A percentile compares a stretch with the other conserved stretches of the same genome.
Evolutionary conservation across 768 basidiomycete species (phyloP).

Genomic region (Floccularia luteovirens): DNA sequence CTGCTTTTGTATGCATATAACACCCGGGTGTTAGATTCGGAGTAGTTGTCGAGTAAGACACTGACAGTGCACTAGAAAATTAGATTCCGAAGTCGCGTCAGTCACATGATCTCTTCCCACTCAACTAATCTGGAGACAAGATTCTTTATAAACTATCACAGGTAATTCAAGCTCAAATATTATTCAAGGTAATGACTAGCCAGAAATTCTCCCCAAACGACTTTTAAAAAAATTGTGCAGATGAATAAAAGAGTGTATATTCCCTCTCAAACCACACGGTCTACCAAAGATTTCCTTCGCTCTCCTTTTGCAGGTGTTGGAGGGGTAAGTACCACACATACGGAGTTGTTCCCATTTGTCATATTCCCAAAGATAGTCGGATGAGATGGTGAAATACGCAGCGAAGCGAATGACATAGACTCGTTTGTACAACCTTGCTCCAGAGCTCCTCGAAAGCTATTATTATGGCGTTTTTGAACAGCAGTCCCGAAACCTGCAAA

Average conservation of each 20-base stretch:
- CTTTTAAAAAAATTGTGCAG: too few species aligned
- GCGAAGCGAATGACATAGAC: background rate
- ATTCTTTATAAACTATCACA: too few species aligned
- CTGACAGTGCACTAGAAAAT: too few species aligned
- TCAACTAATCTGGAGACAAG: too few species aligned
- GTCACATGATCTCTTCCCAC: too few species aligned
- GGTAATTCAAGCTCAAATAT: too few species aligned
- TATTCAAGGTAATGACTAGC: too few species aligned
- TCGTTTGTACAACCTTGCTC: background rate
- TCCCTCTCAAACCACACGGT: too few species aligned
- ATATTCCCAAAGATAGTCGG: conserved; percentile 13
- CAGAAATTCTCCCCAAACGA: too few species aligned
- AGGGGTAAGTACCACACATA: conserved; percentile 10
- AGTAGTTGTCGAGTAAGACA: background rate
- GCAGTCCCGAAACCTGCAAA: background rate
- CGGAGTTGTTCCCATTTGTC: conserved; percentile 1
- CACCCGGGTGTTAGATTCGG: background rate
- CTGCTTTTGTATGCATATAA: background rate
- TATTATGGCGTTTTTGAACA: background rate
- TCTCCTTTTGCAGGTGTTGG: conserved; percentile 10
- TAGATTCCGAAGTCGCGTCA: too few species aligned
- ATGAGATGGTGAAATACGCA: conserved; percentile 19
- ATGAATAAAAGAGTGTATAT: too few species aligned
- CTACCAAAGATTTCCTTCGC: too few species aligned
- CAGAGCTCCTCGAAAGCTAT: background rate